Conservation (phyloP, 306 rosid species). For the Quercus ilex region DNA sequence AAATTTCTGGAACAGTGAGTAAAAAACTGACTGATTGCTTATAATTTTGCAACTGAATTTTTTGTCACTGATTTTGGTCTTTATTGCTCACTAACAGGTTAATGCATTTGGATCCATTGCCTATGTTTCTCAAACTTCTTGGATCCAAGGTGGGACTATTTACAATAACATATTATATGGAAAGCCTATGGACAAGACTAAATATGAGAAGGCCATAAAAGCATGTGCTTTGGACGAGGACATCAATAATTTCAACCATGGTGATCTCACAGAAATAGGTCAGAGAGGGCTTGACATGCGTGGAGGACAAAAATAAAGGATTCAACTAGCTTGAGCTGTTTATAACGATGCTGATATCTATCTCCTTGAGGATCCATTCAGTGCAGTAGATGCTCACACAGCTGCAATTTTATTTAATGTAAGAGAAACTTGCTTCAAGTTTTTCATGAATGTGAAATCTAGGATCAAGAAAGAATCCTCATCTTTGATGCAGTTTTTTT, state of each 20-base stretch:
- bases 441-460: neutral
- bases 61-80: neutral
- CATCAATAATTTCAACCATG: conserved; percentile 35
- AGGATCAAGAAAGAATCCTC: neutral
- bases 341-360: conserved; percentile 51
- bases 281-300: conserved; percentile 57
- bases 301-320: conserved; percentile 54
- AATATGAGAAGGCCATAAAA: conserved; percentile 37
- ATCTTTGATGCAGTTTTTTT: neutral
- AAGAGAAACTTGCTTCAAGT: conserved; percentile 3
- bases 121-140: conserved; percentile 47
- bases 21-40: neutral
- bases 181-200: conserved; percentile 33
- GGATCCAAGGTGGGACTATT: conserved; percentile 57
- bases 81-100: conserved; percentile 31
- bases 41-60: conserved; percentile 9
- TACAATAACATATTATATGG: conserved; percentile 47
- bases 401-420: conserved; percentile 43
- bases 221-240: conserved; percentile 49
- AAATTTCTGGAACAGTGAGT: conserved; percentile 71
- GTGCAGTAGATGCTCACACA: conserved; percentile 55
- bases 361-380: conserved; percentile 52
- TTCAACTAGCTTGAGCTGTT: conserved; percentile 54
- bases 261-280: conserved; percentile 58
- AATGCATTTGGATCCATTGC: conserved; percentile 42